Evolutionary conservation across 176 grass and related monocot genomes (phyloP).

Genomic region (Pontederia paniculata): DNA sequence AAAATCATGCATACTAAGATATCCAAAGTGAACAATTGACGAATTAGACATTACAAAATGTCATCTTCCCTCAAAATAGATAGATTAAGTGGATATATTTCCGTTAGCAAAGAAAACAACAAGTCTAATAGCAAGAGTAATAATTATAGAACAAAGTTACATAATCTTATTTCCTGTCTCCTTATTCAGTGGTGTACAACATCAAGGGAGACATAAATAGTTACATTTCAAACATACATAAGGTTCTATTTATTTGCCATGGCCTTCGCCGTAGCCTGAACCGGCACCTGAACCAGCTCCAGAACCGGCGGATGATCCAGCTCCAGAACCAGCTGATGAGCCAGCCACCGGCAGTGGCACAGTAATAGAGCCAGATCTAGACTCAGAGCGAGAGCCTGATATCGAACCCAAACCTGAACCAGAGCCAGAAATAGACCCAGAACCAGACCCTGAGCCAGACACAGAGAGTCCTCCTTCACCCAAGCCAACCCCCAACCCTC

Average conservation of each 20-base stretch:
- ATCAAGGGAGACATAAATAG: too few species aligned
- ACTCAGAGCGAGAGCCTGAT: conserved; percentile 12
- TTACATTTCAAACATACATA: too few species aligned
- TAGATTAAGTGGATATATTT: too few species aligned
- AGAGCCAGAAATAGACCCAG: conserved; percentile 33
- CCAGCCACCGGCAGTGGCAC: background rate
- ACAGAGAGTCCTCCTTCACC: conserved; percentile 29
- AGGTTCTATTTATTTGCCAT: background rate
- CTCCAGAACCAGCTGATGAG: conserved; percentile 9
- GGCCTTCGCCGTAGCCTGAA: background rate
- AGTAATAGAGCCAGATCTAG: background rate
- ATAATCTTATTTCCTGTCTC: too few species aligned
- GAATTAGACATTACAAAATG: too few species aligned
- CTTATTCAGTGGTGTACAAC: too few species aligned
- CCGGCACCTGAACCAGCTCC: conserved; percentile 11
- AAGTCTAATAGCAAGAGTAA: too few species aligned
- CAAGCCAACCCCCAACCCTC: conserved; percentile 25
- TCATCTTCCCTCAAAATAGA: too few species aligned
- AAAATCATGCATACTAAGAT: too few species aligned
- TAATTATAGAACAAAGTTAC: too few species aligned
- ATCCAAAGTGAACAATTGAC: too few species aligned
- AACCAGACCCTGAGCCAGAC: conserved; percentile 26
- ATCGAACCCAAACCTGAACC: conserved; percentile 21
- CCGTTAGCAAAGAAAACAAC: too few species aligned
- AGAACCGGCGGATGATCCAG: conserved; percentile 16